These are phyloP conservation scores for Trichosporon ovoides DNA, from an alignment of 1,284 basidiomycete genomes.

Conservation along the genomic window DNA sequence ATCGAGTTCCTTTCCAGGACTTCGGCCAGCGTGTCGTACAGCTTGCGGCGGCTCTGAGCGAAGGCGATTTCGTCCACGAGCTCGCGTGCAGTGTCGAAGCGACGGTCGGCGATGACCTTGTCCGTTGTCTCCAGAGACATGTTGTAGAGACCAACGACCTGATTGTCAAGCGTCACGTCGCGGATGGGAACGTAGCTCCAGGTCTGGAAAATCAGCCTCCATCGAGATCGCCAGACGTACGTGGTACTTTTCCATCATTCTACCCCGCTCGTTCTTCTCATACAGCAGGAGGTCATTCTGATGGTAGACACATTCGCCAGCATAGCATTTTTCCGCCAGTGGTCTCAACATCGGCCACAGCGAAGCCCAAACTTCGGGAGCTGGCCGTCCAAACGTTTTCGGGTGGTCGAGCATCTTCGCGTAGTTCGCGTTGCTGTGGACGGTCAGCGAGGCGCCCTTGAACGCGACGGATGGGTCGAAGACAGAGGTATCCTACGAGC, in stretches of 20 bases:
- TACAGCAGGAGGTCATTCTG: conserved; percentile 33
- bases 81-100: conserved; percentile 17
- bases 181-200: conserved; percentile 39
- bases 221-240: neutral
- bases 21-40: conserved; percentile 15
- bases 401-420: conserved; percentile 30
- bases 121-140: conserved; percentile 21
- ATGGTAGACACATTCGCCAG: conserved; percentile 16
- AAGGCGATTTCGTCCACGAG: conserved; percentile 17
- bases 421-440: conserved; percentile 32
- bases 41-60: conserved; percentile 14
- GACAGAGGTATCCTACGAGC: no score
- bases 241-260: conserved; percentile 33
- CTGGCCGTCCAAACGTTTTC: conserved; percentile 27
- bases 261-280: conserved; percentile 20
- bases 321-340: conserved; percentile 13
- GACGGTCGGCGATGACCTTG: conserved; percentile 17
- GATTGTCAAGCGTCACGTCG: conserved; percentile 16
- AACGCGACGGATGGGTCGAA: no score
- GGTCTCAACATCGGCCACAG: conserved; percentile 29
- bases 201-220: conserved; percentile 7
- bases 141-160: conserved; percentile 21
- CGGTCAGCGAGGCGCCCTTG: neutral
- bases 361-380: conserved; percentile 26
- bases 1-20: conserved; percentile 18